A percentile compares a stretch with the other conserved stretches of the same genome.
Evolutionary conservation across 148 eudicot genomes (phyloP).

Genomic region (Arbutus unedo): DNA sequence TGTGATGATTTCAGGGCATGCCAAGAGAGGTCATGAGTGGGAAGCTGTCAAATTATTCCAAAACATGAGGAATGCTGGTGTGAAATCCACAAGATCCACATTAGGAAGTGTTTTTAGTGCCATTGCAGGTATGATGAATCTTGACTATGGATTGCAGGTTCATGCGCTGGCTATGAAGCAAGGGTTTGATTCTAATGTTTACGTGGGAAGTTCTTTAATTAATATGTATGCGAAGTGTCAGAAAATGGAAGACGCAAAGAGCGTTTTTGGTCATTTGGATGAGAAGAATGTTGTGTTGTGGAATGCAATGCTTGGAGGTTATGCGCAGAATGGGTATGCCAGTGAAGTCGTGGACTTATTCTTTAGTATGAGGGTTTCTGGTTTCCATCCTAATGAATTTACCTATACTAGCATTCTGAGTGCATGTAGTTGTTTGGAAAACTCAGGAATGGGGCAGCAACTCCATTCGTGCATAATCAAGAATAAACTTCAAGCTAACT

Average conservation of each 20-base stretch:
- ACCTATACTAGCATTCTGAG: conserved; percentile 88
- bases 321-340: conserved; percentile 67
- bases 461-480: conserved; percentile 70
- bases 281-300: conserved; percentile 74
- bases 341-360: conserved; percentile 60
- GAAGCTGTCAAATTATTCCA: conserved; percentile 57
- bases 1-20: conserved; percentile 80
- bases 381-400: conserved; percentile 67
- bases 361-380: conserved; percentile 43
- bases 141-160: conserved; percentile 58
- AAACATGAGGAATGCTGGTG: conserved; percentile 55
- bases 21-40: conserved; percentile 47
- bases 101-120: conserved; percentile 89
- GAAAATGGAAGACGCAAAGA: conserved; percentile 50
- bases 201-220: conserved; percentile 79
- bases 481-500: conserved; percentile 50
- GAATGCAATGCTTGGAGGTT: conserved; percentile 91
- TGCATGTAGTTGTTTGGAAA: conserved; percentile 69
- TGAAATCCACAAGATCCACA: conserved; percentile 66
- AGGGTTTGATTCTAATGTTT: conserved; percentile 78
- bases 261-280: conserved; percentile 50
- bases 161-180: conserved; percentile 72
- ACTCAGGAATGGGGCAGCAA: conserved; percentile 53
- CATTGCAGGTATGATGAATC: conserved; percentile 52
- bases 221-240: conserved; percentile 87